Conservation (phyloP, 2,329 filamentous ascomycete genomes). For the Exophiala bonariae region DNA sequence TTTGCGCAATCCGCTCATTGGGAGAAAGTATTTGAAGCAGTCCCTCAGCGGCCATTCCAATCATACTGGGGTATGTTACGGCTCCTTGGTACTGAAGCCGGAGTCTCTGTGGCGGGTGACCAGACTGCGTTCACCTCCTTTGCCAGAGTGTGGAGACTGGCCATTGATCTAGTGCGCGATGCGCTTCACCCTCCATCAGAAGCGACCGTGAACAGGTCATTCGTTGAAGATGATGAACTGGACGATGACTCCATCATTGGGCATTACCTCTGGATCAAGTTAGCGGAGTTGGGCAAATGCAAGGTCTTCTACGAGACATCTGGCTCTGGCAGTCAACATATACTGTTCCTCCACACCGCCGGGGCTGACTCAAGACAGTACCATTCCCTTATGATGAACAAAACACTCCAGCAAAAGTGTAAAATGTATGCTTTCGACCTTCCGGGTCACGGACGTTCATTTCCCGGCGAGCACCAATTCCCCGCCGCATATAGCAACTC, state of each 20-base stretch:
- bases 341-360: constrained; percentile 24
- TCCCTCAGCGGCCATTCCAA: constrained; percentile 19
- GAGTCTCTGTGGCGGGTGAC: constrained; percentile 16
- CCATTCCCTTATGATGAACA: constrained; percentile 22
- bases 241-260: constrained; percentile 22
- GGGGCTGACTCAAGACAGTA: constrained; percentile 21
- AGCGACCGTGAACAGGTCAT: background rate
- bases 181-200: constrained; percentile 1
- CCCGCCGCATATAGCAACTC: constrained; percentile 17
- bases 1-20: constrained; percentile 15
- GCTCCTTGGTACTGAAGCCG: constrained; percentile 15
- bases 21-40: constrained; percentile 12
- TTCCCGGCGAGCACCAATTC: constrained; percentile 15
- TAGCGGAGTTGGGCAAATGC: constrained; percentile 16
- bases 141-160: constrained; percentile 16
- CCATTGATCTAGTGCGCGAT: constrained; percentile 15
- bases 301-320: constrained; percentile 25
- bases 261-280: constrained; percentile 20
- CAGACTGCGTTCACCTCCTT: constrained; percentile 13
- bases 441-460: constrained; percentile 22
- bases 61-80: constrained; percentile 25
- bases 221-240: constrained; percentile 12
- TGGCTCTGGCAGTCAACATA: constrained; percentile 11
- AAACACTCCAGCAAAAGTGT: constrained; percentile 11
- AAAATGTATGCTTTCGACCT: constrained; percentile 25